Evolutionary conservation across 2,329 filamentous ascomycete genomes (phyloP).

Genomic region (Aphanoascus verrucosus): DNA sequence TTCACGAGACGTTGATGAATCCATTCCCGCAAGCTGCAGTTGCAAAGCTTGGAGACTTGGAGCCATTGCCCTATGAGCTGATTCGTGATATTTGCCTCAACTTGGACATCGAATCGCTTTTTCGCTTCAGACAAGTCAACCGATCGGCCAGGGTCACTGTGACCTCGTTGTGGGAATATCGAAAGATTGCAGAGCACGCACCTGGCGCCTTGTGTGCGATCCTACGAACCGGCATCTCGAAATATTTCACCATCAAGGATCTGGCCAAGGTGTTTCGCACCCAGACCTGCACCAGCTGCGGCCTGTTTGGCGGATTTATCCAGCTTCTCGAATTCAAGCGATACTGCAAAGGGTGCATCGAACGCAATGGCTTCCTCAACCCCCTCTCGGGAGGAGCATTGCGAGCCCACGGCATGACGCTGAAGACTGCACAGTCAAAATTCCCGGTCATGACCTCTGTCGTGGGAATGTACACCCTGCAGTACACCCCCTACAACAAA

Average conservation of each 20-base stretch:
- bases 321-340: conserved; percentile 5
- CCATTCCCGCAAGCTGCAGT: not conserved
- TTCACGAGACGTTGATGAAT: conserved; percentile 3
- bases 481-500: not conserved
- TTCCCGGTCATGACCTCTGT: conserved; percentile 2
- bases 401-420: not conserved
- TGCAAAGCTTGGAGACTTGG: conserved; percentile 5
- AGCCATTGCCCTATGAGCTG: conserved; percentile 6
- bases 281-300: conserved; percentile 3
- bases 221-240: conserved; percentile 6
- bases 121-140: conserved; percentile 11
- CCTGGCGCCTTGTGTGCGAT: conserved; percentile 7
- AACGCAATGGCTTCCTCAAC: not conserved
- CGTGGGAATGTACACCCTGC: conserved; percentile 6
- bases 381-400: not conserved
- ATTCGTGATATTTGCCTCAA: conserved; percentile 1
- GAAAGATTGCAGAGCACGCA: conserved; percentile 2
- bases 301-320: conserved; percentile 11
- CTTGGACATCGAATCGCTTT: conserved; percentile 8
- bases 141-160: conserved; percentile 3
- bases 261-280: conserved; percentile 4
- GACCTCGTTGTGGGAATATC: conserved; percentile 7
- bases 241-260: conserved; percentile 7
- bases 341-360: conserved; percentile 4
- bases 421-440: not conserved